A percentile compares a stretch with the other conserved stretches of the same genome.
Evolutionary conservation across 768 basidiomycete genomes (phyloP).

Genomic region (Rhizopogon roseolus): DNA sequence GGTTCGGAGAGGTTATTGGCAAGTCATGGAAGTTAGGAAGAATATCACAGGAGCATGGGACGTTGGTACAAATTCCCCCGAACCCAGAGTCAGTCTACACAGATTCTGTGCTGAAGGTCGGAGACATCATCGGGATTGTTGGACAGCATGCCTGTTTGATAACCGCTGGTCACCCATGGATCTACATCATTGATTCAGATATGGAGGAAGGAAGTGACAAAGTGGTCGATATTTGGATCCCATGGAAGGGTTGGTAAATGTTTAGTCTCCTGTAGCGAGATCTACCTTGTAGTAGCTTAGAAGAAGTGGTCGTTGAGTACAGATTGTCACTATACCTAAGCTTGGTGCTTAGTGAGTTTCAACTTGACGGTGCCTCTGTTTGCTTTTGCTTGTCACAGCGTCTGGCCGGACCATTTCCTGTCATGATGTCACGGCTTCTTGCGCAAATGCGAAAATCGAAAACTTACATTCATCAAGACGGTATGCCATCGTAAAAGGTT

Average conservation of each 20-base stretch:
- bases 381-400: too few species aligned
- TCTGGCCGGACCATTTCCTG: too few species aligned
- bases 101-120: constrained; percentile 39
- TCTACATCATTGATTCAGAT: constrained; percentile 71
- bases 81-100: constrained; percentile 1
- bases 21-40: constrained; percentile 57
- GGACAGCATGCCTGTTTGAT: constrained; percentile 87
- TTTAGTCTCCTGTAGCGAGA: too few species aligned
- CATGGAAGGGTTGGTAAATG: constrained; percentile 84
- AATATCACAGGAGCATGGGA: constrained; percentile 78
- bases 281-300: too few species aligned
- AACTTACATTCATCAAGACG: too few species aligned
- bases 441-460: too few species aligned
- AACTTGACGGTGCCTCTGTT: too few species aligned
- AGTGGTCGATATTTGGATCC: constrained; percentile 81
- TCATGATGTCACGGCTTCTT: too few species aligned
- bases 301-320: too few species aligned
- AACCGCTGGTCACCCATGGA: constrained; percentile 80
- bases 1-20: constrained; percentile 68
- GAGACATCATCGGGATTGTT: constrained; percentile 64
- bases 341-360: too few species aligned
- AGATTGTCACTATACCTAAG: too few species aligned
- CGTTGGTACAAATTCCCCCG: constrained; percentile 38
- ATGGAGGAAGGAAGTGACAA: constrained; percentile 38
- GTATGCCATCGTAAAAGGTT: constrained; percentile 34